A percentile compares a stretch with the other conserved stretches of the same genome.
Conservation (phyloP, 2,329 filamentous ascomycete species). For the Aspergillus oerlinghausenensis region DNA sequence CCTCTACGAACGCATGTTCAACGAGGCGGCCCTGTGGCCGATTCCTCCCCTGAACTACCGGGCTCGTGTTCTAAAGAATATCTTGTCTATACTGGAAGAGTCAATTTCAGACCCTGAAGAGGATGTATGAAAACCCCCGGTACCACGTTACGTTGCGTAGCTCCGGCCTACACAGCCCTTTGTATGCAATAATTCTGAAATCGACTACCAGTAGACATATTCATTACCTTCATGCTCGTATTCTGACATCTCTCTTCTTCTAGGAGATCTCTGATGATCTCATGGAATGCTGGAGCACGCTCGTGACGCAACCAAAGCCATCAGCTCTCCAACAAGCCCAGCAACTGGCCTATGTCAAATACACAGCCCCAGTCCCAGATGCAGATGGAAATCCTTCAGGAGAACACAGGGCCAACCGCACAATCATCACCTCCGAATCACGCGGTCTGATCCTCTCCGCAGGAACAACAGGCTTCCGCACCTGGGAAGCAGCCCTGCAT, state of each 20-base stretch:
- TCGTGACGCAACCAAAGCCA: slow-evolving; percentile 62
- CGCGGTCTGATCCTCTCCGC: slow-evolving; percentile 54
- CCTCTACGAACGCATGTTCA: slow-evolving; percentile 65
- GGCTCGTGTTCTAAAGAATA: slow-evolving; percentile 65
- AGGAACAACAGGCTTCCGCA: slow-evolving; percentile 62
- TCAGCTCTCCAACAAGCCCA: slow-evolving; percentile 64
- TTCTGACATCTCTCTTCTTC: not conserved
- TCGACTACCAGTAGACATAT: not conserved
- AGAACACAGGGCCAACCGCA: slow-evolving; percentile 8
- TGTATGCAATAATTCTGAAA: slow-evolving; percentile 6
- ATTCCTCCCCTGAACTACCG: slow-evolving; percentile 67
- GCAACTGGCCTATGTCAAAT: slow-evolving; percentile 70
- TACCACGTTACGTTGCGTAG: not conserved
- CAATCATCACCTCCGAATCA: slow-evolving; percentile 46
- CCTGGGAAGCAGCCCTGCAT: slow-evolving; percentile 65
- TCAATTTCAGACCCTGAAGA: slow-evolving; percentile 77
- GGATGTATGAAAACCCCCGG: slow-evolving; percentile 58
- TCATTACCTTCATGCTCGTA: not conserved
- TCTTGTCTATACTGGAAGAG: slow-evolving; percentile 66
- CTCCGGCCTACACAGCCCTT: not conserved
- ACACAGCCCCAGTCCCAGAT: slow-evolving; percentile 42
- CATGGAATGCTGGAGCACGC: slow-evolving; percentile 61
- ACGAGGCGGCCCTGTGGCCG: slow-evolving; percentile 50
- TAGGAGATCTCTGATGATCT: slow-evolving; percentile 82
- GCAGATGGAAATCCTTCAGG: not conserved